Conservation (phyloP, 192 early-diverging fungal genomes). For the Coemansia sp. region DNA sequence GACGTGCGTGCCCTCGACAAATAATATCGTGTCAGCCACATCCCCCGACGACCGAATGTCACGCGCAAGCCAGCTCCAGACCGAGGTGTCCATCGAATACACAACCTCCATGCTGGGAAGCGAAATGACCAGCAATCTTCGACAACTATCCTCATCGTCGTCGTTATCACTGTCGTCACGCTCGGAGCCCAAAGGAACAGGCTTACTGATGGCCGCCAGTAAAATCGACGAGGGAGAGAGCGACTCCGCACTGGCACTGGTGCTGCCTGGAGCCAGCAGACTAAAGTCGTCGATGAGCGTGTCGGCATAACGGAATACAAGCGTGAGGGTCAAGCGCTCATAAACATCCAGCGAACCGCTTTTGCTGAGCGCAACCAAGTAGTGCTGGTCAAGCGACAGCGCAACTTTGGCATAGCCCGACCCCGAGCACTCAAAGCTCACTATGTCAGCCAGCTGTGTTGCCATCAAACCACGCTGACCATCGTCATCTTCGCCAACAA, state of each 20-base stretch:
- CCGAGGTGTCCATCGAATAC: conserved; percentile 28
- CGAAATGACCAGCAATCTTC: conserved; percentile 26
- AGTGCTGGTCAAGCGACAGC: conserved; percentile 23
- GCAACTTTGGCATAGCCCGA: conserved; percentile 21
- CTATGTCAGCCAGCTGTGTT: conserved; percentile 24
- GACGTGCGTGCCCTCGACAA: conserved; percentile 28
- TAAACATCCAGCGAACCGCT: conserved; percentile 35
- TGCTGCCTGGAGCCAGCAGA: conserved; percentile 7
- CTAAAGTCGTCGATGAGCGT: conserved; percentile 33
- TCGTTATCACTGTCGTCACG: not conserved
- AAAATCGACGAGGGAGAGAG: conserved; percentile 7
- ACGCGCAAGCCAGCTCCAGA: conserved; percentile 32
- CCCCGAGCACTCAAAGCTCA: conserved; percentile 23
- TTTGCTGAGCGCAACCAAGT: conserved; percentile 32
- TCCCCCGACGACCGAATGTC: conserved; percentile 20
- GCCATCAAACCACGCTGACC: not conserved
- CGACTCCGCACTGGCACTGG: not conserved
- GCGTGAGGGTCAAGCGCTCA: conserved; percentile 44
- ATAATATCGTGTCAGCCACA: conserved; percentile 24
- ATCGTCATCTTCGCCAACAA: not conserved
- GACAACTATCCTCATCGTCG: not conserved
- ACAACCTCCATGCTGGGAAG: conserved; percentile 21
- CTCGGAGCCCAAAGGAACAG: not conserved
- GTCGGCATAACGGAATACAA: conserved; percentile 33
- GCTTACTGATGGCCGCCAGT: conserved; percentile 23